These are phyloP conservation scores for Astrothelium subdiscretum DNA, from an alignment of 495 filamentous ascomycete genomes.

Conservation along the genomic window DNA sequence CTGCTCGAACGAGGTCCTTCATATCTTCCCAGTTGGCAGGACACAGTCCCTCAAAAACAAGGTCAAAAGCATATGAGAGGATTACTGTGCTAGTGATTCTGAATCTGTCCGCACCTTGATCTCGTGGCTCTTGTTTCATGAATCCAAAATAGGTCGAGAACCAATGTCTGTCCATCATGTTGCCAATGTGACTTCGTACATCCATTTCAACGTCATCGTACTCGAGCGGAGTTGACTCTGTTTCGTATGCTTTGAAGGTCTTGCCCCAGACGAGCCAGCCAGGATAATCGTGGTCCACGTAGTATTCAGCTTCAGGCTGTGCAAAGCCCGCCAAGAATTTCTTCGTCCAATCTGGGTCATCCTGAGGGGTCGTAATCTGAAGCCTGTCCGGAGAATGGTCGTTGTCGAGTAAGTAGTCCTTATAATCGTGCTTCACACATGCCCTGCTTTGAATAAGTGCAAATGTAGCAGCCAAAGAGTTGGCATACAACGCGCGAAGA, in stretches of 20 bases:
- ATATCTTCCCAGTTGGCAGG: slow-evolving; percentile 76
- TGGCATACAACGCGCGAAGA: slow-evolving; percentile 66
- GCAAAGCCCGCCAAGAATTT: slow-evolving; percentile 69
- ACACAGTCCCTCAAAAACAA: slow-evolving; percentile 66
- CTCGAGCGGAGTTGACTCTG: slow-evolving; percentile 56
- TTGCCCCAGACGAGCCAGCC: slow-evolving; percentile 97
- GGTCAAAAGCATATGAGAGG: slow-evolving; percentile 76
- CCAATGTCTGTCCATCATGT: slow-evolving; percentile 70
- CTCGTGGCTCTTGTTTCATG: slow-evolving; percentile 92
- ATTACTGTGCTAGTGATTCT: slow-evolving; percentile 74
- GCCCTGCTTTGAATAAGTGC: slow-evolving; percentile 75
- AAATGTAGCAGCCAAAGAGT: slow-evolving; percentile 69
- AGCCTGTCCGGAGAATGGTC: slow-evolving; percentile 66
- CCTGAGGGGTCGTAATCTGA: slow-evolving; percentile 52
- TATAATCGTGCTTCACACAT: slow-evolving; percentile 71
- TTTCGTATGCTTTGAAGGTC: slow-evolving; percentile 63
- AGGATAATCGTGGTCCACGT: slow-evolving; percentile 81
- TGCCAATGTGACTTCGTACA: slow-evolving; percentile 70
- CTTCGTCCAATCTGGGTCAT: slow-evolving; percentile 67
- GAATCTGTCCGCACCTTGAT: slow-evolving; percentile 73
- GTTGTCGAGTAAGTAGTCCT: slow-evolving; percentile 69
- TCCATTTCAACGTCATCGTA: slow-evolving; percentile 76
- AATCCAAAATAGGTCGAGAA: slow-evolving; percentile 79
- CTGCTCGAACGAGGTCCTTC: slow-evolving; percentile 57
- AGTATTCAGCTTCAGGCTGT: slow-evolving; percentile 70